These are phyloP conservation scores for Aquilaria yunnanensis DNA, from an alignment of 345 rosid genomes.

Conservation along the genomic window DNA sequence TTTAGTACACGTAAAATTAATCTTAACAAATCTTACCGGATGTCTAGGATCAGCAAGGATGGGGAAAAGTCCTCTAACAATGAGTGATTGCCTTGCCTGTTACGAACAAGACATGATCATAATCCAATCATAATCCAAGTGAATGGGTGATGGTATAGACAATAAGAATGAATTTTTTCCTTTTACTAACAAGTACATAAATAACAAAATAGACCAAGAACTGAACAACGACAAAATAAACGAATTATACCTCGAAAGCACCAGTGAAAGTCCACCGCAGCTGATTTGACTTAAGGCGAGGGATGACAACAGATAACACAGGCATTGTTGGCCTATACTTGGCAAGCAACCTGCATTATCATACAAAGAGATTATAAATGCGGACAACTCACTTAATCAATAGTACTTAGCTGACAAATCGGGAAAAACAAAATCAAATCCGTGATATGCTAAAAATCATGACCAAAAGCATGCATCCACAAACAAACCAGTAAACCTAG, in stretches of 20 bases:
- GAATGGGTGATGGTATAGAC: not conserved
- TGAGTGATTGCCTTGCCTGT: conserved; percentile 68
- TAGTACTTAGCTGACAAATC: not conserved
- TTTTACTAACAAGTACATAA: not conserved
- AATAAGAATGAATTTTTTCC: not conserved
- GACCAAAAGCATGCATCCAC: not conserved
- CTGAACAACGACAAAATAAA: not conserved
- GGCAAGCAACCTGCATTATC: conserved; percentile 43
- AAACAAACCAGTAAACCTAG: not conserved
- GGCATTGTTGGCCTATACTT: conserved; percentile 85
- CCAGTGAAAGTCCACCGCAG: conserved; percentile 65
- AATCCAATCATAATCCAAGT: not conserved
- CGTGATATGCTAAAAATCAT: not conserved
- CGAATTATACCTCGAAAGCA: conserved; percentile 50
- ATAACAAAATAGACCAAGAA: not conserved
- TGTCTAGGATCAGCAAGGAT: conserved; percentile 61
- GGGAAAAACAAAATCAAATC: not conserved
- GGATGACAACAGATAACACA: conserved; percentile 74
- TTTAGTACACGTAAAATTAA: no score
- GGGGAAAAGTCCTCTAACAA: conserved; percentile 63
- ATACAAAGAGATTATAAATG: not conserved
- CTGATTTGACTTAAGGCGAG: conserved; percentile 65
- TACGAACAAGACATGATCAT: not conserved
- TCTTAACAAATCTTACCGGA: conserved; percentile 25
- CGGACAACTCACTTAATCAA: not conserved